Percentiles rank a stretch among this genome's conserved stretches.
phyloP scores from a whole-genome alignment of 2,329 filamentous ascomycete species.

The Pleurostoma richardsiae region DNA sequence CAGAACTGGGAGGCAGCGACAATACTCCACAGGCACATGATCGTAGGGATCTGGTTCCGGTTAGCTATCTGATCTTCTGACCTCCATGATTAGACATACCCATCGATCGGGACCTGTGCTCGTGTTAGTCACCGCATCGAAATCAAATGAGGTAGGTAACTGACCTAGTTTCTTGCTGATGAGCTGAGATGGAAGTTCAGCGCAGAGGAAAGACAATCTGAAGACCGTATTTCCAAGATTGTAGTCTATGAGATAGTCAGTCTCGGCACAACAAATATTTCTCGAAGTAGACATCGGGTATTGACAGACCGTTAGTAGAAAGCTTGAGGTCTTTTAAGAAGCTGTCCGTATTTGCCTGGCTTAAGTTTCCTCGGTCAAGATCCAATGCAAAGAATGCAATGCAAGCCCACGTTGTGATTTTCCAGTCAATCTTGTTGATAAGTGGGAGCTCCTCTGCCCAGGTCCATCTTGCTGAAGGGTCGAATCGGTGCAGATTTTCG shows the following conservation, averaged over 20 bases:
- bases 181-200: conserved; percentile 58
- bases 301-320: conserved; percentile 20
- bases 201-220: conserved; percentile 45
- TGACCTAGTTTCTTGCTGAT: conserved; percentile 44
- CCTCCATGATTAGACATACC: conserved; percentile 4
- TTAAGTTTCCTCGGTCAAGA: conserved; percentile 41
- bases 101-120: conserved; percentile 19
- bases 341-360: conserved; percentile 26
- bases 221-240: conserved; percentile 54
- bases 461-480: conserved; percentile 28
- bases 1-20: conserved; percentile 24
- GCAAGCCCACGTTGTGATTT: conserved; percentile 45
- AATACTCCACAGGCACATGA: conserved; percentile 27
- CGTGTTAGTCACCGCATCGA: background rate
- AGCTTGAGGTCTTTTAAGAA: conserved; percentile 24
- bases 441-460: conserved; percentile 26
- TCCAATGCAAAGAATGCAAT: conserved; percentile 50
- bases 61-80: background rate
- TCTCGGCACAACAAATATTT: background rate
- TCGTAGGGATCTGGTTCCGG: conserved; percentile 19
- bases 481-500: conserved; percentile 31
- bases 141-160: background rate
- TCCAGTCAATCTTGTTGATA: conserved; percentile 39
- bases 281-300: background rate
- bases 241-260: conserved; percentile 27